These are phyloP conservation scores for Codiaeum variegatum DNA, from an alignment of 441 rosid genomes.

Conservation along the genomic window DNA sequence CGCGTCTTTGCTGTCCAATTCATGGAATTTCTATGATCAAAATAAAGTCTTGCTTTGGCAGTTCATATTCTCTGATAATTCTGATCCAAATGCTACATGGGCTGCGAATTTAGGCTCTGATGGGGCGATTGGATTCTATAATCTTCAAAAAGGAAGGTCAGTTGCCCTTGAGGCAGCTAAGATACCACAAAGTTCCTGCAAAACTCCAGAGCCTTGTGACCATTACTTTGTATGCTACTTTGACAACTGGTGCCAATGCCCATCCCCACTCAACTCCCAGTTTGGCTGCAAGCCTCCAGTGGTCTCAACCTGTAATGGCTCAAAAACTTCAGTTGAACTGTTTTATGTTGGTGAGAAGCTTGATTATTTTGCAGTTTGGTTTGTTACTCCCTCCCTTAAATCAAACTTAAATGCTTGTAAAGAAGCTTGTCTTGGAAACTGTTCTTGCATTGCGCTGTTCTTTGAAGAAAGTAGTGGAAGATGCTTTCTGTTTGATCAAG, in stretches of 20 bases:
- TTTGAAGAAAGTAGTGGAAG: conserved; percentile 51
- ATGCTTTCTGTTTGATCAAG: conserved; percentile 66
- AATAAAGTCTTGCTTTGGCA: conserved; percentile 46
- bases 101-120: conserved; percentile 44
- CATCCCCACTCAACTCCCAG: conserved; percentile 31
- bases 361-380: conserved; percentile 58
- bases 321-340: conserved; percentile 38
- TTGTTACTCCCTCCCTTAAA: conserved; percentile 40
- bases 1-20: conserved; percentile 43
- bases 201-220: conserved; percentile 61
- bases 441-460: conserved; percentile 70
- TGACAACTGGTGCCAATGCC: conserved; percentile 55
- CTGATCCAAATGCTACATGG: conserved; percentile 57
- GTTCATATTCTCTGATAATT: conserved; percentile 30
- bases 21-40: conserved; percentile 68
- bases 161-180: conserved; percentile 31
- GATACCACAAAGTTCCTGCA: conserved; percentile 49
- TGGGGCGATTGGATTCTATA: conserved; percentile 51
- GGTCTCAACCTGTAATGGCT: conserved; percentile 44
- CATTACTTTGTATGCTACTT: conserved; percentile 49
- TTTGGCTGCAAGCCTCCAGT: conserved; percentile 48
- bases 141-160: conserved; percentile 32
- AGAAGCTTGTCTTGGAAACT: conserved; percentile 53
- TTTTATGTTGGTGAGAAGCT: conserved; percentile 46
- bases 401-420: conserved; percentile 50